Evolutionary conservation across 2,329 filamentous ascomycete genomes (phyloP), one percentile per base, ranked within the genome.

Genomic region (Pestalotiopsis sp.): DNA sequence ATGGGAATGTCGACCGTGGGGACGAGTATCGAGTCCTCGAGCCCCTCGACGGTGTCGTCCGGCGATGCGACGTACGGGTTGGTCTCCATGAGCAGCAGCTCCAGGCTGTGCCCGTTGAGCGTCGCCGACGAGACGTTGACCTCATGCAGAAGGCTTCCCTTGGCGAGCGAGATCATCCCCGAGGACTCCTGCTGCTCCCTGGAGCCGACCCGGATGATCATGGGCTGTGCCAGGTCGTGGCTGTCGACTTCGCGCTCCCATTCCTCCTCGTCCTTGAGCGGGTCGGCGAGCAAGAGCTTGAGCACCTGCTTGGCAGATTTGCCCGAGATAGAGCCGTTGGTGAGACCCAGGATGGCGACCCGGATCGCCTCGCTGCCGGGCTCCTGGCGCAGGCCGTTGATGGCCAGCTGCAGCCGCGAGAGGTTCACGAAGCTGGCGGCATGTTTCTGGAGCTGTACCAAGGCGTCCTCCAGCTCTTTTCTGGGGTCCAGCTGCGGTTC

Each of bases 1-100:
- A 84, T 86, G 1, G 88, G 89, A 57, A 93, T 92, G 23, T 93
- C 90, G 41, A 97, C 86, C 0, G 86, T 86, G 2, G 94, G 94
- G 20, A 93, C 91, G n/a, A 97, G 85, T 13, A 95, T 83, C 0
- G 89, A 84, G 70, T 95, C 91, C 69, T 87, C 85, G 4, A 89
- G 82, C 11, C 81, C 81, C 66, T 85, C 78, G 60, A 81, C 67
- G 66, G 74, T 73, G 68, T 78, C 78, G 57, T 85, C 82, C 2
- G 86, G 75, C 1, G 80, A 75, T 4, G 74, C 80, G 63, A 85
- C 83, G 20, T 89, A 78, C 0, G 85, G 71, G 85, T 86, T 76
- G 76, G 83, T 78, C 70, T 87, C 83, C 76, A 87, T 83, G 27
- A 91, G 75, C 11, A 91, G 76, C 5, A 95, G 81, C 78, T 95